These are phyloP conservation scores for Przewalskia tangutica DNA, from an alignment of 257 asterid genomes.

Conservation along the genomic window DNA sequence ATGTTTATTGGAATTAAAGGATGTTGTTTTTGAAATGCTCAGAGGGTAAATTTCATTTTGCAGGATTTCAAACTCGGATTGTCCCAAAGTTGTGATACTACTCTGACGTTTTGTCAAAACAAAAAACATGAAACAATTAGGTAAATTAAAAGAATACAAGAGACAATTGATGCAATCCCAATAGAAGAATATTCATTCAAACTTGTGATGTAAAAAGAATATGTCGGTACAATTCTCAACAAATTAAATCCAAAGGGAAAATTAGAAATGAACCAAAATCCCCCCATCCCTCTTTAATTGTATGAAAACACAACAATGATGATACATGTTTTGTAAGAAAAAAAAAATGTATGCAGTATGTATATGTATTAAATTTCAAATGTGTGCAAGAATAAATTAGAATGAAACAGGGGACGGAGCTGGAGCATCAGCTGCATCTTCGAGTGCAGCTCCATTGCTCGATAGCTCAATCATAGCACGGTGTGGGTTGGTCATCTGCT, in stretches of 20 bases:
- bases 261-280: neutral
- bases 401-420: neutral
- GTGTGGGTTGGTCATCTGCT: slow-evolving; percentile 41
- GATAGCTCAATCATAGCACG: slow-evolving; percentile 54
- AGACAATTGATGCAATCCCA: neutral
- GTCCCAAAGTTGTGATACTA: neutral
- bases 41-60: neutral
- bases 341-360: neutral
- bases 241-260: neutral
- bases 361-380: neutral
- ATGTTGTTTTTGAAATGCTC: neutral
- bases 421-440: neutral
- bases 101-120: neutral
- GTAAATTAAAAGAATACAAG: neutral
- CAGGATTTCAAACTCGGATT: neutral
- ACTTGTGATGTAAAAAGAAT: neutral
- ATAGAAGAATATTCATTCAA: neutral
- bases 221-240: neutral
- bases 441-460: slow-evolving; percentile 42
- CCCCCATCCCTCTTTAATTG: neutral
- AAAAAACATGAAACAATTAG: neutral
- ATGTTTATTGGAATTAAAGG: neutral
- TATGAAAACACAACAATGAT: neutral
- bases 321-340: neutral
- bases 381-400: neutral